Evolutionary conservation across 2,329 filamentous ascomycete genomes (phyloP).

Genomic region (Colletotrichum sp.): DNA sequence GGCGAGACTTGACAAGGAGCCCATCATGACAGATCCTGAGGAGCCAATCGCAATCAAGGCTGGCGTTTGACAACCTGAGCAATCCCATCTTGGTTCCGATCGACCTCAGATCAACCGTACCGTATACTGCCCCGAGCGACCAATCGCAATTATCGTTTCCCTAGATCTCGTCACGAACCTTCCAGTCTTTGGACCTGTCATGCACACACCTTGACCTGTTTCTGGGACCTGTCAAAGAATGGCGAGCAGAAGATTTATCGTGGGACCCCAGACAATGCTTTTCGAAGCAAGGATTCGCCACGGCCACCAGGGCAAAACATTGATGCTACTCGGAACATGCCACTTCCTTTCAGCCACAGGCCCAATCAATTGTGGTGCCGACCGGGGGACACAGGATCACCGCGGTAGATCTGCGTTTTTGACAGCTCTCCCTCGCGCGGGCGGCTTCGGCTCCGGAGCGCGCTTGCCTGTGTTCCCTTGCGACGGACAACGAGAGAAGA

Average conservation of each 20-base stretch:
- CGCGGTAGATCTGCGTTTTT: slow-evolving; percentile 22
- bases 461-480: slow-evolving; percentile 3
- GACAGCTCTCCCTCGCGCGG: slow-evolving; percentile 19
- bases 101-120: slow-evolving; percentile 23
- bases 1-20: slow-evolving; percentile 22
- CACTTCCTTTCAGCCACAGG: slow-evolving; percentile 19
- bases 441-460: slow-evolving; percentile 15
- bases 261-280: not conserved
- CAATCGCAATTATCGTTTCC: slow-evolving; percentile 26
- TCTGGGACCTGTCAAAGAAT: slow-evolving; percentile 21
- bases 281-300: slow-evolving; percentile 15
- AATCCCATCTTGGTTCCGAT: slow-evolving; percentile 25
- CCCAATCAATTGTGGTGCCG: slow-evolving; percentile 12
- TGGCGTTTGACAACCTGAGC: slow-evolving; percentile 26
- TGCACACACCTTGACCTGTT: slow-evolving; percentile 14
- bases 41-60: slow-evolving; percentile 38
- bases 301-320: slow-evolving; percentile 20
- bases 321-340: slow-evolving; percentile 22
- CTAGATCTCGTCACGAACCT: slow-evolving; percentile 22
- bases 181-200: slow-evolving; percentile 14
- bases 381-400: slow-evolving; percentile 14
- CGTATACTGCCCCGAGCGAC: slow-evolving; percentile 23
- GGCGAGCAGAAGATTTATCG: slow-evolving; percentile 3
- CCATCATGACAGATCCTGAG: slow-evolving; percentile 31
- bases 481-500: not conserved